Percentiles rank a stretch among this genome's conserved stretches.
Evolutionary conservation across 257 asterid genomes (phyloP).

Genomic region (Solanum medicagineum): DNA sequence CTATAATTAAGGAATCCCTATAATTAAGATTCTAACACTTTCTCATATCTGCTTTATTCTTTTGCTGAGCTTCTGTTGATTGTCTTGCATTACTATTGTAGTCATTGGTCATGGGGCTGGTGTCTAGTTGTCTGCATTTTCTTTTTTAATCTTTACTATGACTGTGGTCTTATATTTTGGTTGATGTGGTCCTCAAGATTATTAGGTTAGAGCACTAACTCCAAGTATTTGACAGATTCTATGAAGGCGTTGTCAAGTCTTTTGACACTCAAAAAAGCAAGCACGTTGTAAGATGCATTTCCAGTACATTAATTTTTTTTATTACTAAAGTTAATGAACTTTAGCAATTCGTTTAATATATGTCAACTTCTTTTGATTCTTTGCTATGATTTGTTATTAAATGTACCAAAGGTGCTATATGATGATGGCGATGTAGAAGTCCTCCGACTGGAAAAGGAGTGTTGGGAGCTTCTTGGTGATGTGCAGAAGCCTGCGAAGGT

Average conservation of each 20-base stretch:
- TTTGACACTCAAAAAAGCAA: constrained; percentile 70
- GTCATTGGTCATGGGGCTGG: background rate
- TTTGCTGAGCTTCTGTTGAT: background rate
- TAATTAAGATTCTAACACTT: no score
- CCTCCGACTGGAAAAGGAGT: constrained; percentile 39
- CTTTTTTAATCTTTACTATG: background rate
- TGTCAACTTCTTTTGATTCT: background rate
- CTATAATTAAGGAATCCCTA: no score
- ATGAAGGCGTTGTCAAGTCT: constrained; percentile 84
- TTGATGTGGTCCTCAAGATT: background rate
- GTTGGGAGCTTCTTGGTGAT: constrained; percentile 30
- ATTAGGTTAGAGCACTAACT: background rate
- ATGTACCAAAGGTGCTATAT: constrained; percentile 27
- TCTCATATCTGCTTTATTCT: background rate
- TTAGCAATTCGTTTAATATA: background rate
- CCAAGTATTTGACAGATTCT: constrained; percentile 39
- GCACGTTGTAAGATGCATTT: constrained; percentile 66
- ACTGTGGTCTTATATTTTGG: background rate
- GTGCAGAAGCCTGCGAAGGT: constrained; percentile 34
- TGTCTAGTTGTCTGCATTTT: background rate
- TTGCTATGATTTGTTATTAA: background rate
- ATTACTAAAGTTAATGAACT: background rate
- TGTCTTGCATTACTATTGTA: background rate
- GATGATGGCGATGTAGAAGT: constrained; percentile 50
- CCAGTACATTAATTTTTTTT: background rate